phyloP scores from a whole-genome alignment of 768 basidiomycete species.

The Pleurotus tuber-regium region DNA sequence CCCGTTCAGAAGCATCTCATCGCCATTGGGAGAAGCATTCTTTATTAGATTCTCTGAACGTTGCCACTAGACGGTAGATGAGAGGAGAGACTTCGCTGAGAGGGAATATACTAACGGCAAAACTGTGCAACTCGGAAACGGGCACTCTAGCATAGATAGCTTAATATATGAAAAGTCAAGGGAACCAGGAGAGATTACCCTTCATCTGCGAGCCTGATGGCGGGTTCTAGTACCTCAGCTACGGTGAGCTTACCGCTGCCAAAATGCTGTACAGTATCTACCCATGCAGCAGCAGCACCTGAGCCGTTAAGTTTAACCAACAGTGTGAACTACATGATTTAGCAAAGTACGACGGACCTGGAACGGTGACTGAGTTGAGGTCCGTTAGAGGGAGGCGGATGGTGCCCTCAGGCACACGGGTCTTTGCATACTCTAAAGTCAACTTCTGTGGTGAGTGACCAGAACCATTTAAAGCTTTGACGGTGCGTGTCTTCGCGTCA shows the following conservation, averaged over 20 bases:
- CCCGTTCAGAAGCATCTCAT: slow-evolving; percentile 85
- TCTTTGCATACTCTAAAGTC: slow-evolving; percentile 66
- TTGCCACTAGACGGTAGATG: slow-evolving; percentile 41
- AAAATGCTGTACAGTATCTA: slow-evolving; percentile 80
- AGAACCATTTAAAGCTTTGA: slow-evolving; percentile 91
- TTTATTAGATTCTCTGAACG: slow-evolving; percentile 67
- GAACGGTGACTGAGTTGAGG: slow-evolving; percentile 90
- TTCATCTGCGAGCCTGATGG: slow-evolving; percentile 88
- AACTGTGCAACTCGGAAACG: slow-evolving; percentile 78
- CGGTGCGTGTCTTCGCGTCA: slow-evolving; percentile 75
- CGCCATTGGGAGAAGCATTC: slow-evolving; percentile 80
- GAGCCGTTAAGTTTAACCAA: slow-evolving; percentile 10
- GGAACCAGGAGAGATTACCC: slow-evolving; percentile 48
- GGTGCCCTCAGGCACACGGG: slow-evolving; percentile 63
- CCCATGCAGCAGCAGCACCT: slow-evolving; percentile 95
- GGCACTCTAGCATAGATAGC: slow-evolving; percentile 57
- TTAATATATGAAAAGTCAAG: background rate
- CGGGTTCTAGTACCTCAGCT: slow-evolving; percentile 81
- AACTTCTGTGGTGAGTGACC: slow-evolving; percentile 83
- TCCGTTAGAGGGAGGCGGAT: slow-evolving; percentile 71
- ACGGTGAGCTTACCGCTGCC: slow-evolving; percentile 68
- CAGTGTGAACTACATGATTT: background rate
- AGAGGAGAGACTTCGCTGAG: slow-evolving; percentile 9
- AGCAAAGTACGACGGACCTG: slow-evolving; percentile 40
- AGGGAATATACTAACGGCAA: slow-evolving; percentile 37